Evolutionary conservation across 352 stramenopile genomes (phyloP).

Genomic region (Saprolegnia diclina): DNA sequence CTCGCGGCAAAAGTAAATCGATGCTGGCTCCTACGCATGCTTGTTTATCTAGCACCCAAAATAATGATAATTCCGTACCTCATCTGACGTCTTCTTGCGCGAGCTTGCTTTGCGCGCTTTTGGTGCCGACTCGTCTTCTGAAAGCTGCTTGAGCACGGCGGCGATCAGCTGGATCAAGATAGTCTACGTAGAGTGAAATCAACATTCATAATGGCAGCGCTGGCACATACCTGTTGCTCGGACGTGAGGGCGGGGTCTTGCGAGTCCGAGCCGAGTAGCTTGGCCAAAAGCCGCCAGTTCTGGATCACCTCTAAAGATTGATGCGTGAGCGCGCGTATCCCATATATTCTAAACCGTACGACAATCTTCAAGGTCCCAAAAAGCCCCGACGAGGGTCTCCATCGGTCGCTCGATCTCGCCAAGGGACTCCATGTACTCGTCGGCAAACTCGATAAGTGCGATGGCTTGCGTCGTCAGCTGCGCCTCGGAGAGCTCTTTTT

Average conservation of each 20-base stretch:
- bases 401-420: slow-evolving; percentile 32
- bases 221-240: slow-evolving; percentile 52
- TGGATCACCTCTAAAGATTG: slow-evolving; percentile 63
- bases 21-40: slow-evolving; percentile 44
- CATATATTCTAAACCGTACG: slow-evolving; percentile 40
- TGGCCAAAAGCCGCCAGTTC: slow-evolving; percentile 70
- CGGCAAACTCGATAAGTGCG: slow-evolving; percentile 83
- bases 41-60: slow-evolving; percentile 30
- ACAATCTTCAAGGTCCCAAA: slow-evolving; percentile 81
- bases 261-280: slow-evolving; percentile 73
- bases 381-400: slow-evolving; percentile 75
- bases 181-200: slow-evolving; percentile 25
- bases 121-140: slow-evolving; percentile 32
- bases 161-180: slow-evolving; percentile 71
- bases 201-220: too few species aligned
- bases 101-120: slow-evolving; percentile 25
- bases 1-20: slow-evolving; percentile 60
- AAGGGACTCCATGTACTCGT: slow-evolving; percentile 59
- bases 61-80: slow-evolving; percentile 18
- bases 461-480: slow-evolving; percentile 84
- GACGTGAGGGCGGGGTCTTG: slow-evolving; percentile 69
- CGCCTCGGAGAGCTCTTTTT: slow-evolving; percentile 52
- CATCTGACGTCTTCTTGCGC: slow-evolving; percentile 1
- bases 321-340: slow-evolving; percentile 26
- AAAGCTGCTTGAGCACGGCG: slow-evolving; percentile 57